Evolutionary conservation across 345 rosid genomes (phyloP).

Genomic region (Acer yangbiense): DNA sequence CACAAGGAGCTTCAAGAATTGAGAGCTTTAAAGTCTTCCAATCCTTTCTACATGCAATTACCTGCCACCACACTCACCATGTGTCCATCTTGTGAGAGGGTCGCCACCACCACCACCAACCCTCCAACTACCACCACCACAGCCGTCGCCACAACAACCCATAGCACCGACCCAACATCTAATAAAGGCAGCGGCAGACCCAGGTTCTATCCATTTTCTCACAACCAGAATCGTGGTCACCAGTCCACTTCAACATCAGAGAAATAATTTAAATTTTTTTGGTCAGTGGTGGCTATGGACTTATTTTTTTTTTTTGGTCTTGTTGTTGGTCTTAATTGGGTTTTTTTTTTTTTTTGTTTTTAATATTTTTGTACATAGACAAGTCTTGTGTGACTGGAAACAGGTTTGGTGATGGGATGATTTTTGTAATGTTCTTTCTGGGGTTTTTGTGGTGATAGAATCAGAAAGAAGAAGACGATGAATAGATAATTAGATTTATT

Average conservation of each 20-base stretch:
- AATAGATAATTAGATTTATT: background rate
- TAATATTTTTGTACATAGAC: conserved; percentile 3
- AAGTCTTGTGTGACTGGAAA: background rate
- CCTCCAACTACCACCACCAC: conserved; percentile 3
- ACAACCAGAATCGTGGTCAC: background rate
- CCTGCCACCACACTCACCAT: conserved; percentile 37
- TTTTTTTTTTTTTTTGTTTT: background rate
- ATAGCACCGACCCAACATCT: conserved; percentile 10
- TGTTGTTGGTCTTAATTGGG: background rate
- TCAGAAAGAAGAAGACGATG: background rate
- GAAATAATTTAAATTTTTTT: background rate
- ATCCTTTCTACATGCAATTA: conserved; percentile 27
- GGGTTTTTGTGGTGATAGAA: conserved; percentile 17
- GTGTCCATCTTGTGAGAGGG: conserved; percentile 43
- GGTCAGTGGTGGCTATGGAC: background rate
- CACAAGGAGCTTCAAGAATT: conserved; percentile 58
- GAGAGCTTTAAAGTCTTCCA: conserved; percentile 25
- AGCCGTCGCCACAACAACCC: background rate
- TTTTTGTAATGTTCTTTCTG: conserved; percentile 7
- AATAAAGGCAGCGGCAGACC: conserved; percentile 18
- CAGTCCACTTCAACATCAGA: background rate
- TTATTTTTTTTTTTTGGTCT: background rate
- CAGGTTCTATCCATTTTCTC: conserved; percentile 24
- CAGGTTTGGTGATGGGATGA: conserved; percentile 6
- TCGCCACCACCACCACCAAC: conserved; percentile 25